Evolutionary conservation across 1,139 yeast genomes (phyloP).

Genomic region (Geotrichum fermentans): DNA sequence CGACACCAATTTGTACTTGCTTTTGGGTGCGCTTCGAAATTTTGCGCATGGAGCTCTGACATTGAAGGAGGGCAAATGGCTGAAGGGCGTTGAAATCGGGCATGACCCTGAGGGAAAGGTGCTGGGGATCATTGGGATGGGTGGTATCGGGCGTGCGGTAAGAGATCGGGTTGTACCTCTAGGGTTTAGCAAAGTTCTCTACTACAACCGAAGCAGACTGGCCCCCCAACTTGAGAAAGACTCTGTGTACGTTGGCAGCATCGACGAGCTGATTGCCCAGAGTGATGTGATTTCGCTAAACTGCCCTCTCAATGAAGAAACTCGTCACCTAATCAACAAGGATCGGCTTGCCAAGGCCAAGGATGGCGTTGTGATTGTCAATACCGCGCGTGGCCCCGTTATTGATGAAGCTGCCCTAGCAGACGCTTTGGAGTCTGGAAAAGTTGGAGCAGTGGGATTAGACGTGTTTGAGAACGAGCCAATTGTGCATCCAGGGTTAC

Average conservation of each 20-base stretch:
- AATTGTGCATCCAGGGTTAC: slow-evolving; percentile 35
- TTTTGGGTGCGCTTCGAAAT: slow-evolving; percentile 58
- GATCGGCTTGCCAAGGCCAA: slow-evolving; percentile 56
- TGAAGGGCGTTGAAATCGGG: slow-evolving; percentile 34
- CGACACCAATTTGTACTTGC: slow-evolving; percentile 58
- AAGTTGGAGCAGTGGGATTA: slow-evolving; percentile 68
- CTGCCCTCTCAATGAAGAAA: slow-evolving; percentile 53
- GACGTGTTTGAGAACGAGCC: slow-evolving; percentile 89
- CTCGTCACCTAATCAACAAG: slow-evolving; percentile 53
- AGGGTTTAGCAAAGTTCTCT: slow-evolving; percentile 56
- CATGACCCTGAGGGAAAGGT: slow-evolving; percentile 58
- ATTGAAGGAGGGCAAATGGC: slow-evolving; percentile 41
- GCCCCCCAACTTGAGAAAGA: slow-evolving; percentile 49
- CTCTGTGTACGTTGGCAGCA: slow-evolving; percentile 47
- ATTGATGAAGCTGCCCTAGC: slow-evolving; percentile 70
- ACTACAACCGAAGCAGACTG: slow-evolving; percentile 58
- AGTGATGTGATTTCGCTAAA: slow-evolving; percentile 60
- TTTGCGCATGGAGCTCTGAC: slow-evolving; percentile 42
- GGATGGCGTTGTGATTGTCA: slow-evolving; percentile 61
- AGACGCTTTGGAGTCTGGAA: slow-evolving; percentile 61
- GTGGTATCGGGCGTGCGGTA: slow-evolving; percentile 74
- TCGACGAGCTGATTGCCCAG: slow-evolving; percentile 52
- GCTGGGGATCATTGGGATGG: slow-evolving; percentile 74
- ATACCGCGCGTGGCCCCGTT: slow-evolving; percentile 64
- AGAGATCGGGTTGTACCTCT: slow-evolving; percentile 60